Percentiles rank a stretch among this genome's conserved stretches.
Conservation (phyloP, 768 basidiomycete genomes). For the Auriscalpium orientale region DNA sequence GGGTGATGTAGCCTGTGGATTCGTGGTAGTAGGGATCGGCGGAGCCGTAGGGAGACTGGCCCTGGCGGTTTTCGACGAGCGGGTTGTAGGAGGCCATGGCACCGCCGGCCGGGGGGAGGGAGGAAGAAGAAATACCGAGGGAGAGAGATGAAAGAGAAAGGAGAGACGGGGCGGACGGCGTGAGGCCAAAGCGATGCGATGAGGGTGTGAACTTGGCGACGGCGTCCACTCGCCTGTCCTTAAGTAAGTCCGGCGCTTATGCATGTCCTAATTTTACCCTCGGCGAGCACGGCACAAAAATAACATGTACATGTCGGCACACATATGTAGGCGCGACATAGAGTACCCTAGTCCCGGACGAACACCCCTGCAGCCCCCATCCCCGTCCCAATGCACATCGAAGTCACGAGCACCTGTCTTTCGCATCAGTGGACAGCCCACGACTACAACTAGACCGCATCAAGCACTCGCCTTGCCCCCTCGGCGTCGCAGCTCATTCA, state of each 20-base stretch:
- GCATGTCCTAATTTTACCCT: background rate
- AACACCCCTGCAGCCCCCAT: constrained; percentile 87
- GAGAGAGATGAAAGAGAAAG: constrained; percentile 8
- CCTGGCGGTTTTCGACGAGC: constrained; percentile 17
- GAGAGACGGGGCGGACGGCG: constrained; percentile 8
- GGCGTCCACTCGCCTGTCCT: background rate
- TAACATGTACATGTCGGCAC: background rate
- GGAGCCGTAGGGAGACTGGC: constrained; percentile 41
- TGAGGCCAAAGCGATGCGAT: background rate
- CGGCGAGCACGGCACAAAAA: background rate
- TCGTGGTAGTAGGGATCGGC: constrained; percentile 64
- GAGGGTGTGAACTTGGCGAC: background rate
- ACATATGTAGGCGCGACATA: background rate
- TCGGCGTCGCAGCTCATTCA: constrained; percentile 64
- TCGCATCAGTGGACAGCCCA: background rate
- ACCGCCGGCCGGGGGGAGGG: constrained; percentile 11
- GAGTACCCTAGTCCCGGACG: constrained; percentile 36
- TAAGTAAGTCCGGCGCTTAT: background rate
- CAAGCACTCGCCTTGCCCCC: constrained; percentile 49
- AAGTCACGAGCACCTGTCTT: constrained; percentile 66
- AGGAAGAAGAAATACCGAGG: background rate
- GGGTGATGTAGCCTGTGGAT: constrained; percentile 64
- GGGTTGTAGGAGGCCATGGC: constrained; percentile 36
- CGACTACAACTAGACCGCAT: background rate
- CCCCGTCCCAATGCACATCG: constrained; percentile 87